Evolutionary conservation across 306 rosid species (phyloP).

Genomic region (Prunus armeniaca): DNA sequence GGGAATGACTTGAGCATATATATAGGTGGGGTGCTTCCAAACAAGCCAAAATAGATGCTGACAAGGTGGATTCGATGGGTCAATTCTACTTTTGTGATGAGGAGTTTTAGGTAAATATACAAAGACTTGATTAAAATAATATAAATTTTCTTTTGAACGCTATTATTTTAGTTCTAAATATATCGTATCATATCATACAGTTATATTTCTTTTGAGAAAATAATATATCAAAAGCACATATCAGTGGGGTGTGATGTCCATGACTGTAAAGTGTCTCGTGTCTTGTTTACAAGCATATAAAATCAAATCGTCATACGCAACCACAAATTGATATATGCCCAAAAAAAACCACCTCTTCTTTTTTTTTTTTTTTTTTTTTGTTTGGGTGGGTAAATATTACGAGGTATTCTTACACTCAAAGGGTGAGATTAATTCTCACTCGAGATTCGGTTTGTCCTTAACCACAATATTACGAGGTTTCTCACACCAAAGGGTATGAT

Average conservation of each 20-base stretch:
- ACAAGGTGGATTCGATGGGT: neutral
- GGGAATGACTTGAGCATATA: neutral
- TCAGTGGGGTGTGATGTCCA: neutral
- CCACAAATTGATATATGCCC: neutral
- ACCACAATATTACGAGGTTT: no score
- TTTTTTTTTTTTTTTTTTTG: no score
- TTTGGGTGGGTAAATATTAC: no score
- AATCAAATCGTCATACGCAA: neutral
- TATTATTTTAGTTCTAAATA: neutral
- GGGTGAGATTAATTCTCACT: no score
- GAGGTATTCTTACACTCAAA: no score
- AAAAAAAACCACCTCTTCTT: no score
- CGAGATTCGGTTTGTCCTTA: no score
- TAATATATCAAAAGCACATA: neutral
- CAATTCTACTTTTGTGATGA: neutral
- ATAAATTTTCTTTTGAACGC: neutral
- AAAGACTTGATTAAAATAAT: neutral
- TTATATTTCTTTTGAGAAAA: neutral
- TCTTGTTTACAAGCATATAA: neutral
- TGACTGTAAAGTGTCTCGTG: neutral
- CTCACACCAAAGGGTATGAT: accelerated
- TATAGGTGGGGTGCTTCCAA: neutral
- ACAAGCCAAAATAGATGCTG: neutral
- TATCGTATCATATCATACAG: neutral
- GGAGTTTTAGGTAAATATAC: neutral